phyloP scores from a whole-genome alignment of 2,329 filamentous ascomycete genomes.

The Sporothrix globosa region DNA sequence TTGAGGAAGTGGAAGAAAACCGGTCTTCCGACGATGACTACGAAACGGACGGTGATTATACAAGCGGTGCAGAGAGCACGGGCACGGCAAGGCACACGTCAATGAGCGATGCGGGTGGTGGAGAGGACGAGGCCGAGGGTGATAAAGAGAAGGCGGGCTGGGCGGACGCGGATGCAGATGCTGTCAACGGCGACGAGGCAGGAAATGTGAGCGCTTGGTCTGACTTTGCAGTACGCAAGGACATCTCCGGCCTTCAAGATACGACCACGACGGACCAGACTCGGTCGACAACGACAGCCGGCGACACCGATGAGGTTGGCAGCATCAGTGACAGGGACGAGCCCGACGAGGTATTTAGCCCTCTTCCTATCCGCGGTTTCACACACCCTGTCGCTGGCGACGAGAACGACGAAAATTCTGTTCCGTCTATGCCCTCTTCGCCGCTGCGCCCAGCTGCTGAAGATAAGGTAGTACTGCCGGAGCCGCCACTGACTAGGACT shows the following conservation, averaged over 20 bases:
- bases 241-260: constrained; percentile 59
- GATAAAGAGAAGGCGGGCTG: constrained; percentile 51
- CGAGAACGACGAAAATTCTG: not conserved
- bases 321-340: constrained; percentile 36
- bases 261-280: constrained; percentile 37
- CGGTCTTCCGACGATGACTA: constrained; percentile 54
- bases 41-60: constrained; percentile 75
- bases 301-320: constrained; percentile 6
- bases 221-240: constrained; percentile 76
- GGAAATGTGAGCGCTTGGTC: constrained; percentile 83
- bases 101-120: constrained; percentile 53
- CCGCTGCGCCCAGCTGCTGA: constrained; percentile 27
- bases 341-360: constrained; percentile 40
- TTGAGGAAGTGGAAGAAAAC: constrained; percentile 58
- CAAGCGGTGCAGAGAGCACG: constrained; percentile 83
- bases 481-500: constrained; percentile 56
- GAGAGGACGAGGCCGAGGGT: constrained; percentile 49
- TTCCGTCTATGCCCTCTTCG: constrained; percentile 25
- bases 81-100: constrained; percentile 66
- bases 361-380: constrained; percentile 27
- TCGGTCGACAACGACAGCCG: constrained; percentile 1
- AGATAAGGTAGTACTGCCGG: constrained; percentile 46
- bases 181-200: constrained; percentile 58
- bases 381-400: not conserved
- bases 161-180: constrained; percentile 48